phyloP scores from a whole-genome alignment of 2,329 filamentous ascomycete species.

The Hypoxylon sp. region DNA sequence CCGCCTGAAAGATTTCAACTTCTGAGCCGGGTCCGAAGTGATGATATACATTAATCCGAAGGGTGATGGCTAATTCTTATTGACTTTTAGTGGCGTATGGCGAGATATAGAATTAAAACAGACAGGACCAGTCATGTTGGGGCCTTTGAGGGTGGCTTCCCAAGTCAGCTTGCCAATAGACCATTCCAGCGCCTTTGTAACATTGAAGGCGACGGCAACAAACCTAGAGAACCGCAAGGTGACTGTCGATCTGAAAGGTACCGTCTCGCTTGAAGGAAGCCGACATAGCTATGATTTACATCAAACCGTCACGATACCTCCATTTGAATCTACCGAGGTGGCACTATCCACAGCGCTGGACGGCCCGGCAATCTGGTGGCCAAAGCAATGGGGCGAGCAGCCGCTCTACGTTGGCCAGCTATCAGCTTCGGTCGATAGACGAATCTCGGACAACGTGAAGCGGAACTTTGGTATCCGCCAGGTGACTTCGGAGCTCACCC shows the following conservation, averaged over 20 bases:
- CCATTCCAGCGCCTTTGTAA: constrained; percentile 46
- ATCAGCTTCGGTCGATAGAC: constrained; percentile 37
- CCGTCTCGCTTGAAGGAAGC: constrained; percentile 47
- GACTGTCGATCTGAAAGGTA: constrained; percentile 47
- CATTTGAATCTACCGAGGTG: constrained; percentile 51
- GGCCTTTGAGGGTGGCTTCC: constrained; percentile 55
- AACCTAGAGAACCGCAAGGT: constrained; percentile 53
- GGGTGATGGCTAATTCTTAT: background rate
- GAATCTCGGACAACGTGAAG: constrained; percentile 46
- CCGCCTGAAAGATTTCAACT: background rate
- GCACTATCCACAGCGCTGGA: constrained; percentile 49
- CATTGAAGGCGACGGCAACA: constrained; percentile 49
- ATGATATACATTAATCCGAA: background rate
- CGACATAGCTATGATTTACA: constrained; percentile 41
- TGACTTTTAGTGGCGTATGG: constrained; percentile 60
- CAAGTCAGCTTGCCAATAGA: constrained; percentile 47
- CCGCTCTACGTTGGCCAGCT: constrained; percentile 55
- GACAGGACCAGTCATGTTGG: constrained; percentile 59
- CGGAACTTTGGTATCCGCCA: constrained; percentile 61
- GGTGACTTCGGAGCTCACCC: constrained; percentile 60
- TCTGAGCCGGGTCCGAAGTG: background rate
- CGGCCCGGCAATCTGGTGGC: constrained; percentile 67
- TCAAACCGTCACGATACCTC: constrained; percentile 47
- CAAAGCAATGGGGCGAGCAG: constrained; percentile 64
- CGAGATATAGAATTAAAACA: constrained; percentile 63